phyloP scores from a whole-genome alignment of 2,329 filamentous ascomycete genomes.

The Sporothrix inflata region DNA sequence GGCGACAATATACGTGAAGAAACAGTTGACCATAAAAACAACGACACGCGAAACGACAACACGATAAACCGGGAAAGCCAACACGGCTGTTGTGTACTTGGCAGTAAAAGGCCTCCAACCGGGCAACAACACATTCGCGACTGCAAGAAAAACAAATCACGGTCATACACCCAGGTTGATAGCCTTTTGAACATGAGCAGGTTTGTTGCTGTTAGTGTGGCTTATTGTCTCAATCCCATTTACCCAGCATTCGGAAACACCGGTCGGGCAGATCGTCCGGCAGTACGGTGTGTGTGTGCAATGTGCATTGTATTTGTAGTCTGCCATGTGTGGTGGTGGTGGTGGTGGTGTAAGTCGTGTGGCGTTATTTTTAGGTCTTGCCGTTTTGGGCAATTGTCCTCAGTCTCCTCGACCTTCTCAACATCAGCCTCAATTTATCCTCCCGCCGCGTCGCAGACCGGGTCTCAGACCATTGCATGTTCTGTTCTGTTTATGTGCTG shows the following conservation, averaged over 20 bases:
- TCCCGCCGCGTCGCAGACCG: background rate
- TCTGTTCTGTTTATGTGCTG: background rate
- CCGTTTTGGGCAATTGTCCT: background rate
- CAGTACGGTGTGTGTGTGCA: background rate
- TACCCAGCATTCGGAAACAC: constrained; percentile 3
- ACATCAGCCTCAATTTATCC: background rate
- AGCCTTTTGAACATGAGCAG: too few relatives aligned
- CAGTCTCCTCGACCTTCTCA: too few relatives aligned
- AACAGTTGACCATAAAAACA: background rate
- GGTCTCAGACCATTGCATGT: constrained; percentile 3
- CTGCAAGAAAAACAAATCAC: too few relatives aligned
- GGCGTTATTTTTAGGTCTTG: constrained; percentile 10
- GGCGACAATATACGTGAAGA: background rate
- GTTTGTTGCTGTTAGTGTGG: too few relatives aligned
- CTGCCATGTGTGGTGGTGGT: background rate
- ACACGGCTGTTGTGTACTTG: background rate
- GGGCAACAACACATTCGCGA: too few relatives aligned
- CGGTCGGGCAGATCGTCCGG: background rate
- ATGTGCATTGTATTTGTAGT: background rate
- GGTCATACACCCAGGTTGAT: too few relatives aligned
- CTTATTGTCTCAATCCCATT: background rate
- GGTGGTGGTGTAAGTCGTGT: background rate
- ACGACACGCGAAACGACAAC: background rate
- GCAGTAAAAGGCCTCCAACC: background rate
- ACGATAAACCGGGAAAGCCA: background rate